Base-by-base conservation (phyloP, 2,329 filamentous ascomycete species). In the Aspergillus sergii region DNA sequence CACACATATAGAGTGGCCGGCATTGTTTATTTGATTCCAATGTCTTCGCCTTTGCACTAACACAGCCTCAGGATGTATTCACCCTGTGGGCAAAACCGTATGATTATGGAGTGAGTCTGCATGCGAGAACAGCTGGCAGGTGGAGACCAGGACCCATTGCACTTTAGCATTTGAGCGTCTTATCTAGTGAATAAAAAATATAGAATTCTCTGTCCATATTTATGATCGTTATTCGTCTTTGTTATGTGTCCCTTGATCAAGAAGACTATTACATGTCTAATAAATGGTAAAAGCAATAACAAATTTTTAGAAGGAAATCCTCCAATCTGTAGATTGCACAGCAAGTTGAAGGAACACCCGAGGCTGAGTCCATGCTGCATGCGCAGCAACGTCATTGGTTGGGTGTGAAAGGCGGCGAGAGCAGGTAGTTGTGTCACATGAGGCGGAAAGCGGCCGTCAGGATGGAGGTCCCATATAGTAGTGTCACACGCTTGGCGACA, bases 381-480 rank as follows among this genome's bases (percentile, higher is more conserved):
- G 43, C 32, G 14, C 19, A 26, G 7, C 51, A 23, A 39, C 39
- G 7, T 45, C 36, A 57, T 57, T 57, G 55, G 55, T 19, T 23
- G 36, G 34, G 16, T 28, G 3, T 26, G 23, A 54, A 45, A 57
- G 61, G 62, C 48, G 58, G 58, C 58, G 23, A 53, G 61, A 41
- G 26, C n/a, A 16, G 8, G 43, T 43, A 21, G 11, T n/a, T 21
- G n/a, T 61, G 66, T 67, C 64, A 67, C 66, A 67, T 67, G 66
- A 67, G 66, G 39, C 57, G 62, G 62, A 28, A 60, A 50, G 59
- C 53, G 12, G n/a, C 58, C 50, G 36, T 50, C 30, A 26, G 26
- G 53, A 50, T 26, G 21, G 23, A 57, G 43, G 48, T 41, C 50
- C 51, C 51, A 39, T 55, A 34, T 34, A 34, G 19, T 54, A 54